Evolutionary conservation across 768 basidiomycete genomes (phyloP).

Genomic region (Mrakia gelida): DNA sequence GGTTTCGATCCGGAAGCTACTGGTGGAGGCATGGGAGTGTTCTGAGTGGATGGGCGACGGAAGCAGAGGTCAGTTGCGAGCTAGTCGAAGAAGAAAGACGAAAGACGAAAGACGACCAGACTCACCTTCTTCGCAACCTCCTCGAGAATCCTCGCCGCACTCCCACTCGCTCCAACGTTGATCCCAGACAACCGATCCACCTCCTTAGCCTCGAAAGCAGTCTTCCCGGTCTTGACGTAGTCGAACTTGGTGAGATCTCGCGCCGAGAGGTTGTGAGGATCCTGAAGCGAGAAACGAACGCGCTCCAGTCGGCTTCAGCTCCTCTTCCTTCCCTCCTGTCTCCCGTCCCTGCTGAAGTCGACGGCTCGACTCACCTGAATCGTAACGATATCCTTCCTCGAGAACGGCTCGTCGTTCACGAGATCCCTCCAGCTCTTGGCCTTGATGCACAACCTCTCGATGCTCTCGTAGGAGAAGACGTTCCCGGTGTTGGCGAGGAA

Average conservation of each 20-base stretch:
- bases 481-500: conserved; percentile 86
- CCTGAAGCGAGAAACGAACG: conserved; percentile 32
- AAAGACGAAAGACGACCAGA: neutral
- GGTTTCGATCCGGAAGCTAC: neutral
- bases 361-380: conserved; percentile 59
- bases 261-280: conserved; percentile 46
- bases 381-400: conserved; percentile 86
- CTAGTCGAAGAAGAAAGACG: neutral
- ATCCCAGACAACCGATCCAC: conserved; percentile 45
- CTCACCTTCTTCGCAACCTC: conserved; percentile 45
- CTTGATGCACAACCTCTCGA: conserved; percentile 56
- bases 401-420: conserved; percentile 77
- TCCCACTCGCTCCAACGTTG: conserved; percentile 47
- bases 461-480: conserved; percentile 80
- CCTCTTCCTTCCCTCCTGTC: neutral
- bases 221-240: conserved; percentile 47
- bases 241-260: conserved; percentile 48
- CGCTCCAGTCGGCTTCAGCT: neutral
- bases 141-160: conserved; percentile 45
- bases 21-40: conserved; percentile 32
- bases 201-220: conserved; percentile 37
- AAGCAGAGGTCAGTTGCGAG: too few relatives aligned
- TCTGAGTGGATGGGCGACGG: neutral
- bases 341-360: neutral
- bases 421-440: conserved; percentile 62